phyloP scores from a whole-genome alignment of 73 alveolate species.

The Tetrahymena thermophila region DNA sequence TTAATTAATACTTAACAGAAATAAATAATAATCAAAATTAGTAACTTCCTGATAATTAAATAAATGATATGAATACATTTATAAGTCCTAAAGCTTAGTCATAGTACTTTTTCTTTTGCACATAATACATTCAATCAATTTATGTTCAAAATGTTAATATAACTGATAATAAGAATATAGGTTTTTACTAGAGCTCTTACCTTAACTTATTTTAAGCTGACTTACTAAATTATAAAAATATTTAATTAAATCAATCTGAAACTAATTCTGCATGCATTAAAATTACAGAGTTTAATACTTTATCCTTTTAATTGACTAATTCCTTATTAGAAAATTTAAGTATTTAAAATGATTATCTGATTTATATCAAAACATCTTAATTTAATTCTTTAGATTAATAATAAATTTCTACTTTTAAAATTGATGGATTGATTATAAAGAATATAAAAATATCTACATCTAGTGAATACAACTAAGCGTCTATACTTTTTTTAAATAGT shows the following conservation, averaged over 20 bases:
- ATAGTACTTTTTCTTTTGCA: background rate
- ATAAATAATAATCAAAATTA: background rate
- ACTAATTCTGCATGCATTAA: background rate
- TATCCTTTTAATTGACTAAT: background rate
- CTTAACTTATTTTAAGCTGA: background rate
- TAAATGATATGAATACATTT: background rate
- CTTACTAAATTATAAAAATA: background rate
- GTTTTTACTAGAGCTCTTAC: background rate
- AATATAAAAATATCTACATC: background rate
- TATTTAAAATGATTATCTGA: background rate
- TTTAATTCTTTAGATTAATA: background rate
- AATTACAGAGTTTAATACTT: background rate
- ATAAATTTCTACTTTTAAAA: background rate
- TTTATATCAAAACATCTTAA: background rate
- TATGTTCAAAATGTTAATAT: background rate
- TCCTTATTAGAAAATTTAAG: background rate
- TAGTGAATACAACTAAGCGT: background rate
- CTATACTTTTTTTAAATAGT: background rate
- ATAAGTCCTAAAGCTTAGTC: background rate
- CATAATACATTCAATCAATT: background rate
- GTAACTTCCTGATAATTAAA: background rate
- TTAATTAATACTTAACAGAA: background rate
- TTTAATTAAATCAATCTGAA: background rate
- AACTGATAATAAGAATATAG: background rate
- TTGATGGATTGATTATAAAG: background rate